Base-by-base conservation (phyloP, 1,284 basidiomycete genomes). In the Malassezia restricta region DNA sequence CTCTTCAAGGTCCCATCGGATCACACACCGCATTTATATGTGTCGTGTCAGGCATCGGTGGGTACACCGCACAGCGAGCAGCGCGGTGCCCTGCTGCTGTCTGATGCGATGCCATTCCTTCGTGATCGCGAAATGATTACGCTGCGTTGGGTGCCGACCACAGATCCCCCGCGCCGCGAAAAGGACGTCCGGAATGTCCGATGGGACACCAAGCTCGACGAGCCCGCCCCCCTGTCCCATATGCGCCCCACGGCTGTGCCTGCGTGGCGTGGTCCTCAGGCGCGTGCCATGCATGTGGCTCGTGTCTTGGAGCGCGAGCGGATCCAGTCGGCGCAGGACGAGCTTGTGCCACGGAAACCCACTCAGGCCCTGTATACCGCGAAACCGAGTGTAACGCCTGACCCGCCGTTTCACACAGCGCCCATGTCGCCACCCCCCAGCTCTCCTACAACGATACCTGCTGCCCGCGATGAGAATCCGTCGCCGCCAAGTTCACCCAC, bases 111-210 rank as follows among this genome's bases (percentile, higher is more conserved):
- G 49, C 62, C 62, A 6, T 66, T 66, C 40, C 54, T 71, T 7
- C 60, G 63, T 41, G 68, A 71, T 40, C 56, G 68, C 17, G 68
- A 71, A 37, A 51, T 68, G 7, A 47, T 71, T 17, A 57, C 64
- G 30, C 59, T 71, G 31, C 63, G 65, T n/a, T 71, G 68, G 68
- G 50, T 55, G 1, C 56, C 64, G 8, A 12, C 33, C 2, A 56
- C 61, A 57, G 31, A 58, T 55, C 29, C 53, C 56, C 40, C 62
- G 48, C 37, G 53, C 53, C 43, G 61, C 20, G 28, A 24, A 17
- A 37, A 32, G 7, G 45, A 43, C 0, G n/a, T 55, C 43, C 59
- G 56, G 43, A 54, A 58, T 9, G 64, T 69, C 12, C 56, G 62
- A 29, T 67, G 65, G 64, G 58, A 67, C 14, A 40, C 40, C 17